Evolutionary conservation across 192 early-diverging fungal genomes (phyloP).

Genomic region (Cetraspora pellucida): DNA sequence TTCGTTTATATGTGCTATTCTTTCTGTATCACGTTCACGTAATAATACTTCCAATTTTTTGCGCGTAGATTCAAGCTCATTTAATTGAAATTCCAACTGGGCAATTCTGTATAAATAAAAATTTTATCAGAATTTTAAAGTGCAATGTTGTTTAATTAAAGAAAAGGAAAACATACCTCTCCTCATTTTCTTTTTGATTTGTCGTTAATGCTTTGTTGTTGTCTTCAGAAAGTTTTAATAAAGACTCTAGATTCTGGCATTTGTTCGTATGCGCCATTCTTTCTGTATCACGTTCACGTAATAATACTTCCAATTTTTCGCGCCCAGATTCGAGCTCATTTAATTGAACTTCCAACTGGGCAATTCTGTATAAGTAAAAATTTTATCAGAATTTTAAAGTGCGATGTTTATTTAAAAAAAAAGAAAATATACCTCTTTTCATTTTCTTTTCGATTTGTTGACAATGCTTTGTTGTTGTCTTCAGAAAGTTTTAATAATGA

Average conservation of each 20-base stretch:
- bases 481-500: not conserved
- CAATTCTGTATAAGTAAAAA: too few relatives aligned
- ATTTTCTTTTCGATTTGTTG: not conserved
- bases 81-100: too few relatives aligned
- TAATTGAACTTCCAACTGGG: too few relatives aligned
- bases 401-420: too few relatives aligned
- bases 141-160: too few relatives aligned
- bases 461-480: not conserved
- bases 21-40: conserved; percentile 1
- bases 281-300: not conserved
- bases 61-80: not conserved
- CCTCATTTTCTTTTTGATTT: conserved; percentile 6
- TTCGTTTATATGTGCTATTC: not conserved
- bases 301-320: not conserved
- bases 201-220: not conserved
- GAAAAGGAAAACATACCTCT: not conserved
- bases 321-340: not conserved
- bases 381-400: too few relatives aligned
- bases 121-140: too few relatives aligned
- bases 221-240: not conserved
- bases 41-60: not conserved
- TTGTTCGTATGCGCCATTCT: not conserved
- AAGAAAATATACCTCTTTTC: conserved; percentile 15
- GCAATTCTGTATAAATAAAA: too few relatives aligned
- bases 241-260: not conserved